phyloP scores from a whole-genome alignment of 2,329 filamentous ascomycete species.

The Phialocephala sp. region DNA sequence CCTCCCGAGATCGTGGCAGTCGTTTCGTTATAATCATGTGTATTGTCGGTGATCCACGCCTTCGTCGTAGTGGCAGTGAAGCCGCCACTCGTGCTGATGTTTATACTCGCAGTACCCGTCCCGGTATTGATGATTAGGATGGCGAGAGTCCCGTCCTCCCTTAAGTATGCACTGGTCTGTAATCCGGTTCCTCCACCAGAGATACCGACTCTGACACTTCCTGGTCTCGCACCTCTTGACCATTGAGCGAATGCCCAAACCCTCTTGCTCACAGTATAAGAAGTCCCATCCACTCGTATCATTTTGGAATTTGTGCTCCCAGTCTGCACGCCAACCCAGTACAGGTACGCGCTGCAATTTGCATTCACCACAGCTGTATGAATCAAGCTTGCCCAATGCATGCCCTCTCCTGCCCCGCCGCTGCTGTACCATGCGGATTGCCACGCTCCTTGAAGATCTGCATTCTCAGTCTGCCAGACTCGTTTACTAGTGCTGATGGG shows the following conservation, averaged over 20 bases:
- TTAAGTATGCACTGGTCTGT: conserved; percentile 16
- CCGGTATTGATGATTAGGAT: conserved; percentile 32
- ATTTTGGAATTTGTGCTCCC: conserved; percentile 45
- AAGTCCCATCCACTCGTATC: conserved; percentile 17
- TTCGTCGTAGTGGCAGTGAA: conserved; percentile 18
- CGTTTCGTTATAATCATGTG: conserved; percentile 18
- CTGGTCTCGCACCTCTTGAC: conserved; percentile 28
- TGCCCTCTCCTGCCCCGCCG: conserved; percentile 55
- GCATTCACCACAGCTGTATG: conserved; percentile 54
- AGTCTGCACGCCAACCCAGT: conserved; percentile 53
- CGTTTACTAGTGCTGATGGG: conserved; percentile 49
- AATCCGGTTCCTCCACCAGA: conserved; percentile 11
- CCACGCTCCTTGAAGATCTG: conserved; percentile 52
- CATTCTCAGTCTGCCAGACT: conserved; percentile 59
- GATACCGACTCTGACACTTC: conserved; percentile 28
- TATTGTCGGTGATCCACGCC: conserved; percentile 26
- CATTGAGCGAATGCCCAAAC: conserved; percentile 36
- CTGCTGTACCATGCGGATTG: conserved; percentile 53
- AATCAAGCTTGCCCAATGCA: conserved; percentile 61
- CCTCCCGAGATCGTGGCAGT: conserved; percentile 13
- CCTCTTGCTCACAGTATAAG: conserved; percentile 21
- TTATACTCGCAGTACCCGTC: conserved; percentile 14
- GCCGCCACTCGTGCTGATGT: conserved; percentile 16
- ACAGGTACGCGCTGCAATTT: conserved; percentile 58
- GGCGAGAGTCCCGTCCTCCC: conserved; percentile 31